A percentile compares a stretch with the other conserved stretches of the same genome.
These are phyloP conservation scores for Trypanosoma melophagium DNA, from an alignment of 208 protist genomes.

Conservation along the genomic window DNA sequence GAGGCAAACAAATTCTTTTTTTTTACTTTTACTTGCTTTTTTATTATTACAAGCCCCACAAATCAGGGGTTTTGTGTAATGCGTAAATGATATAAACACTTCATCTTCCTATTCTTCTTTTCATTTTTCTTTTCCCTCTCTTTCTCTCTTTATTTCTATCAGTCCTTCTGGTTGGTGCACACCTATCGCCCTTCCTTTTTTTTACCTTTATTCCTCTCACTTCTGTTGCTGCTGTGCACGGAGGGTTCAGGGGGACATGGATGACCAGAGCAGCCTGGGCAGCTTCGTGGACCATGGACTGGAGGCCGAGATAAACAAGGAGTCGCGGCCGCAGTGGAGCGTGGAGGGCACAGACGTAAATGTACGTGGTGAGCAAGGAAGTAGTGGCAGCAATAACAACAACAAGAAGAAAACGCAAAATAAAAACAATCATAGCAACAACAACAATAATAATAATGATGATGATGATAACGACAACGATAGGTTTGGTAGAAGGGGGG, in stretches of 20 bases:
- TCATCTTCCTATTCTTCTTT: not conserved
- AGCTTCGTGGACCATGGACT: slow-evolving; percentile 32
- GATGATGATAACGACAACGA: not conserved
- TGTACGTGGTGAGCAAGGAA: not conserved
- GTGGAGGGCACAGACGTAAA: not conserved
- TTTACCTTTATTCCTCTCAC: not conserved
- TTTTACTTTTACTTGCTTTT: slow-evolving; percentile 15
- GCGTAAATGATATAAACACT: no score
- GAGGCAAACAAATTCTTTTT: slow-evolving; percentile 11
- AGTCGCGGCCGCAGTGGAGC: slow-evolving; percentile 25
- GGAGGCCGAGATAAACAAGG: slow-evolving; percentile 10
- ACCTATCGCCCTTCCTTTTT: not conserved
- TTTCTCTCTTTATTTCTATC: not conserved
- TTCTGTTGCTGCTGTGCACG: not conserved
- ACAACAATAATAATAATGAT: not conserved
- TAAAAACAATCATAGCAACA: no score
- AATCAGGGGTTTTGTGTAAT: not conserved
- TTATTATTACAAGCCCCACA: slow-evolving; percentile 7
- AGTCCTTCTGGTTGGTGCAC: not conserved
- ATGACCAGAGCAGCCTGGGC: slow-evolving; percentile 18
- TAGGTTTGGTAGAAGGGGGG: not conserved
- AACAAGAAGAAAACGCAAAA: no score
- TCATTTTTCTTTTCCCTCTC: not conserved
- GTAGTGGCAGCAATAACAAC: not conserved
- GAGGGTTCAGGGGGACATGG: not conserved